phyloP scores from a whole-genome alignment of 345 rosid genomes.

The Populus pruinosa region DNA sequence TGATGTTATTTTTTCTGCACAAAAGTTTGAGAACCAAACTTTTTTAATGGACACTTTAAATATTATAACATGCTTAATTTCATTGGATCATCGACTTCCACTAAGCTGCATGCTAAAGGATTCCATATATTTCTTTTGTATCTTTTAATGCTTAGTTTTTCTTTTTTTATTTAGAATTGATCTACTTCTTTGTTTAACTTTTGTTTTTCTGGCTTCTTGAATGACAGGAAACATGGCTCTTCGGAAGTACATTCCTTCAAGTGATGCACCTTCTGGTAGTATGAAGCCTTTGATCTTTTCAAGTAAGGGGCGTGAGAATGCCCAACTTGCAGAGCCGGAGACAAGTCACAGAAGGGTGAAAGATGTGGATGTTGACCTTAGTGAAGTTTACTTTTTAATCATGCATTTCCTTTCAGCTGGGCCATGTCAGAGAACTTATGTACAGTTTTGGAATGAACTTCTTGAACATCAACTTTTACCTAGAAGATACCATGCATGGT shows the following conservation, averaged over 20 bases:
- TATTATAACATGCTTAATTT: constrained; percentile 5
- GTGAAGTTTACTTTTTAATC: constrained; percentile 86
- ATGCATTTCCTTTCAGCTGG: constrained; percentile 92
- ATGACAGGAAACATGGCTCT: constrained; percentile 60
- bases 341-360: constrained; percentile 33
- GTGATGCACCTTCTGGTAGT: constrained; percentile 43
- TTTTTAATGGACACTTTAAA: background rate
- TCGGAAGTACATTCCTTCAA: constrained; percentile 55
- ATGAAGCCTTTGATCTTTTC: constrained; percentile 68
- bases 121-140: background rate
- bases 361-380: constrained; percentile 67
- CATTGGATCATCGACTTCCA: background rate
- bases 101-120: background rate
- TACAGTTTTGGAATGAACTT: constrained; percentile 77
- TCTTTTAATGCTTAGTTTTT: background rate
- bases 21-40: background rate
- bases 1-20: background rate
- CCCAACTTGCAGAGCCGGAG: constrained; percentile 45
- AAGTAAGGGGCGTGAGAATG: constrained; percentile 50
- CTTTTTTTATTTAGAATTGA: background rate
- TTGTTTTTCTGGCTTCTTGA: background rate
- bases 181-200: background rate
- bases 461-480: constrained; percentile 88
- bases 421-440: constrained; percentile 78
- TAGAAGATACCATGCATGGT: constrained; percentile 94